Base-by-base conservation (phyloP, 805 yeast species). In the Candida nonsorbophila region DNA sequence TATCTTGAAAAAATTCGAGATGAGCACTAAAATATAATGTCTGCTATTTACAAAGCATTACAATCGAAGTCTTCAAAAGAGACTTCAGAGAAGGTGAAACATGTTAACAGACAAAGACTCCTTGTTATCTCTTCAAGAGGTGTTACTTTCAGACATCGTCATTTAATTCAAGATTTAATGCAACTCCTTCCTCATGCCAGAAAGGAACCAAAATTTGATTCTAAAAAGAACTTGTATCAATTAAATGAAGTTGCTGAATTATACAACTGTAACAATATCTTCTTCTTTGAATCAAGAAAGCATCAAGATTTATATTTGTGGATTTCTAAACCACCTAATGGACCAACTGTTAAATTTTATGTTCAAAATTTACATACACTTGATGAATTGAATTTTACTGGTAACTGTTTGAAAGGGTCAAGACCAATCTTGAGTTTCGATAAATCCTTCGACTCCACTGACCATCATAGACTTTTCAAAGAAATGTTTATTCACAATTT, bases 241-340 rank as follows among this genome's bases (percentile, higher is more conserved):
- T 71, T 92, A 36, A 92, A 92, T 51, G 98, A 92, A 64, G 83
- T 88, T 38, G 97, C 97, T 3, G 98, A 92, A 51, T 68, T 92
- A 40, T 87, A 90, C 74, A 92, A 92, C 69, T 92, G 98, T 72
- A 92, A 92, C 63, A 92, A 92, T 54, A 75, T 92, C 43, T 67
- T 87, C 54, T 92, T 83, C 55, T 92, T 92, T 55, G 98, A 92
- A 61, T 85, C 95, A 32, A 80, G 97, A 65, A 92, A 92, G 60
- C 97, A 90, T 61, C 84, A 79, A 58, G 98, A 92, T 62, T 74
- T 92, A 49, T 92, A 92, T 57, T 58, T 92, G 57, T 92, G 97
- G 95, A 57, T 92, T 40, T 76, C 96, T 19, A 90, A 92, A 60
- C 92, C 97, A 16, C 98, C 98, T 24, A 90, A 92, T 55, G 98